These are phyloP conservation scores for Ogataea sp. DNA, from an alignment of 805 yeast genomes.

Conservation along the genomic window DNA sequence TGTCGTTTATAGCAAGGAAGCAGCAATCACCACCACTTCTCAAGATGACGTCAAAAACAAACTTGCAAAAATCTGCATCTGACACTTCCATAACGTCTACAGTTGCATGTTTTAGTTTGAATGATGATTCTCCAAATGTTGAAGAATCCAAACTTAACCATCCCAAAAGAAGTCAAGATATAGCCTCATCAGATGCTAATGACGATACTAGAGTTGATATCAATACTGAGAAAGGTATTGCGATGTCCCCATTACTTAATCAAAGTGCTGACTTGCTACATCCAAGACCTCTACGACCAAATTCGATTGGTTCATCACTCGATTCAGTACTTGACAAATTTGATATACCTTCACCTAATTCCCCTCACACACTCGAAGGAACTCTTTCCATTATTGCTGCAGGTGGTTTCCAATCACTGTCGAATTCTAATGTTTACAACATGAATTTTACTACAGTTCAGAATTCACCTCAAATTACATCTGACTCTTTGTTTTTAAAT, in stretches of 20 bases:
- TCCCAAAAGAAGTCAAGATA: not conserved
- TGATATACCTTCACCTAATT: slow-evolving; percentile 2
- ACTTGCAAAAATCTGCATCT: slow-evolving; percentile 11
- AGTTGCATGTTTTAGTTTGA: slow-evolving; percentile 27
- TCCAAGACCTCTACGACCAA: slow-evolving; percentile 16
- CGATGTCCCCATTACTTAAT: not conserved
- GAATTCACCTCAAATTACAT: slow-evolving; percentile 3
- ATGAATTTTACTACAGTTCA: not conserved
- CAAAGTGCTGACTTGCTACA: slow-evolving; percentile 8
- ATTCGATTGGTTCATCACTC: slow-evolving; percentile 17
- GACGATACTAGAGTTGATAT: not conserved
- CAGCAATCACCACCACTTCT: not conserved
- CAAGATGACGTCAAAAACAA: not conserved
- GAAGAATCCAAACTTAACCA: not conserved
- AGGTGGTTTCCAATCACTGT: not conserved
- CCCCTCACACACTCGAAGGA: not conserved
- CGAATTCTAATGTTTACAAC: too few species aligned
- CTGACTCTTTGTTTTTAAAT: slow-evolving; percentile 26
- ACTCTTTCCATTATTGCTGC: not conserved
- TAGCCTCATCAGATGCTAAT: not conserved
- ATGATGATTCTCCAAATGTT: slow-evolving; percentile 8
- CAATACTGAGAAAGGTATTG: not conserved
- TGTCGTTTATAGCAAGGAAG: not conserved
- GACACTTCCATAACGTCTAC: slow-evolving; percentile 24
- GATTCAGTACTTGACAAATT: slow-evolving; percentile 20